These are phyloP conservation scores for grape (Vitis vinifera) DNA, from an alignment of 164 flowering plant genomes.

Conservation along the genomic window ASM3070453v1 NC_081815.1:10145501-10146000, in stretches of 20 bases:
- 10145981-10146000: conserved; percentile 83
- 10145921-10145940: conserved; percentile 80
- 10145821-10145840: not conserved
- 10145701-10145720: not conserved
- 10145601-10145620: conserved; percentile 97
- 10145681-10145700: conserved; percentile 21
- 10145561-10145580: not conserved
- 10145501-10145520: no score
- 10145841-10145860: not conserved
- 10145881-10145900: conserved; percentile 96
- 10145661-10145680: conserved; percentile 99
- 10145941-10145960: conserved; percentile 88
- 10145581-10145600: conserved; percentile 78
- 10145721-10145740: not conserved
- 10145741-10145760: not conserved
- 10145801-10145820: no score
- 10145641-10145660: conserved; percentile 90
- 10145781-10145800: not conserved
- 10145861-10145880: conserved; percentile 68
- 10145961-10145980: conserved; percentile 82
- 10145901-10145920: conserved; percentile 89
- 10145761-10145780: not conserved
- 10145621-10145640: conserved; percentile 98
- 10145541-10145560: not conserved
- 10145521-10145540: no score